phyloP scores from a whole-genome alignment of 1,139 yeast genomes.

The Pichia sp. region DNA sequence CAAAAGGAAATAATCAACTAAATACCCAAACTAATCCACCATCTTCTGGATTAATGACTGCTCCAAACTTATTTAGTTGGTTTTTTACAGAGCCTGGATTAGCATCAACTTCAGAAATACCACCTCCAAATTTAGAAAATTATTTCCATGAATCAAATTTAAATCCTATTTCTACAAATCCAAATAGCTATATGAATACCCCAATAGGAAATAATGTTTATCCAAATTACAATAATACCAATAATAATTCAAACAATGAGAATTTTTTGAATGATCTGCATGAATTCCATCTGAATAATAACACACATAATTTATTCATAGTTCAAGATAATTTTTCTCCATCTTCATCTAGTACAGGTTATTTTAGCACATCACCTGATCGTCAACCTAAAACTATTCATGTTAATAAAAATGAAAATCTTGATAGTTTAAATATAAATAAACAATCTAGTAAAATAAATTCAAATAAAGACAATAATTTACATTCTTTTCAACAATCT shows the following conservation, averaged over 20 bases:
- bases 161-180: background rate
- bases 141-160: constrained; percentile 3
- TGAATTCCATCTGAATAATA: constrained; percentile 22
- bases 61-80: constrained; percentile 25
- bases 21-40: background rate
- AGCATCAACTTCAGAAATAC: constrained; percentile 1
- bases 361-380: constrained; percentile 8
- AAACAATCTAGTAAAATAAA: background rate
- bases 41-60: too few species aligned
- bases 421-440: too few species aligned
- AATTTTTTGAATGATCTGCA: constrained; percentile 15
- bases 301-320: constrained; percentile 25
- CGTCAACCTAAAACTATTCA: background rate
- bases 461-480: background rate
- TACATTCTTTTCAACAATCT: constrained; percentile 15
- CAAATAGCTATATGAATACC: background rate
- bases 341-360: constrained; percentile 11
- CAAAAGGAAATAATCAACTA: background rate
- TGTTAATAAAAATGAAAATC: too few species aligned
- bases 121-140: constrained; percentile 3
- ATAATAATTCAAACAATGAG: background rate
- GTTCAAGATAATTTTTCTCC: constrained; percentile 28
- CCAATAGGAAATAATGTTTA: background rate
- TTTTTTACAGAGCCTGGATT: constrained; percentile 20
- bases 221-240: background rate